Percentiles rank a stretch among this genome's conserved stretches.
Conservation (phyloP, 2,329 filamentous ascomycete genomes). For the Hawksworthiomyces lignivorus region DNA sequence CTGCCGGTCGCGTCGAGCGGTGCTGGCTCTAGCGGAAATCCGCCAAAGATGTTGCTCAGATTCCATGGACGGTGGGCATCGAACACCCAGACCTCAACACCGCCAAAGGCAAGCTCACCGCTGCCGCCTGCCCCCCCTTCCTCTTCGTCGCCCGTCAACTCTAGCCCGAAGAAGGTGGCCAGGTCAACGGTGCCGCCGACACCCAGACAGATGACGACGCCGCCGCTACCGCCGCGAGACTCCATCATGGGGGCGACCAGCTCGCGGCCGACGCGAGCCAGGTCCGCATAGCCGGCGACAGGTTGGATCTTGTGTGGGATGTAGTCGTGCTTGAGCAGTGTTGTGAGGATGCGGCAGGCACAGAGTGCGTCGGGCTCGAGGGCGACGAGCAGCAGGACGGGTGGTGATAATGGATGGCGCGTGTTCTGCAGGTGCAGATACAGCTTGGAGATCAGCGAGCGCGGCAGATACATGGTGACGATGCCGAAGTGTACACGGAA, state of each 20-base stretch:
- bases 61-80: slow-evolving; percentile 94
- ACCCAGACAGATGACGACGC: slow-evolving; percentile 84
- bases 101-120: slow-evolving; percentile 48
- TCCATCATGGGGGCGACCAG: slow-evolving; percentile 82
- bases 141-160: too few species aligned
- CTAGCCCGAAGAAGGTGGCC: slow-evolving; percentile 69
- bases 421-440: slow-evolving; percentile 83
- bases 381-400: slow-evolving; percentile 83
- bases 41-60: slow-evolving; percentile 83
- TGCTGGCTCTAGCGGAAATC: slow-evolving; percentile 48
- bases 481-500: slow-evolving; percentile 6
- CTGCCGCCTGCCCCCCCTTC: slow-evolving; percentile 44
- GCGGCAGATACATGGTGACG: slow-evolving; percentile 80
- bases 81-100: slow-evolving; percentile 92
- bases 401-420: slow-evolving; percentile 82
- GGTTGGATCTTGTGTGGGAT: slow-evolving; percentile 97
- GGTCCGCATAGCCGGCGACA: slow-evolving; percentile 83
- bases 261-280: slow-evolving; percentile 70
- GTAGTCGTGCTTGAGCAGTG: slow-evolving; percentile 93
- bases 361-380: slow-evolving; percentile 94
- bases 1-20: background rate
- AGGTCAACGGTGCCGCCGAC: slow-evolving; percentile 89
- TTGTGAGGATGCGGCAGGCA: slow-evolving; percentile 87
- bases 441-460: slow-evolving; percentile 78
- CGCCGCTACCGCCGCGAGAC: slow-evolving; percentile 73